These are phyloP conservation scores for Ustilago esculenta DNA, from an alignment of 1,284 basidiomycete species.

Conservation along the genomic window DNA sequence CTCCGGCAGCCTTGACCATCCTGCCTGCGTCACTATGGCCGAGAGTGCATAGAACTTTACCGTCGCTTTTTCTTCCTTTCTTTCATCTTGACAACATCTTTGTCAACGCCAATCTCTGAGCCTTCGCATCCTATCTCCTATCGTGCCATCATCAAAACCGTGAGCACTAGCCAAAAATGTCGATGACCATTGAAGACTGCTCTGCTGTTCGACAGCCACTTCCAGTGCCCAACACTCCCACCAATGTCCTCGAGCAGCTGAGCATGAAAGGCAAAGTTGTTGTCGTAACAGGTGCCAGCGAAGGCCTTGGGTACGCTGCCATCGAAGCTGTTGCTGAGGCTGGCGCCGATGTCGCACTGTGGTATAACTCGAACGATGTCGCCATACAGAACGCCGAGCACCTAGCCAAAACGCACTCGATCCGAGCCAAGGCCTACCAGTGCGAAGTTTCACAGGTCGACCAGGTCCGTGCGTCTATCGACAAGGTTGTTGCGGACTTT, in stretches of 20 bases:
- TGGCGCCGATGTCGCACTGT: slow-evolving; percentile 62
- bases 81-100: too few species aligned
- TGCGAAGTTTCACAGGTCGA: slow-evolving; percentile 52
- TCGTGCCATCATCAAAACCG: not conserved
- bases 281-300: slow-evolving; percentile 62
- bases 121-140: too few species aligned
- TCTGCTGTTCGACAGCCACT: slow-evolving; percentile 36
- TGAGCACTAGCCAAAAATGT: slow-evolving; percentile 22
- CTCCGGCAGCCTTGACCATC: too few species aligned
- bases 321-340: slow-evolving; percentile 65
- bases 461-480: slow-evolving; percentile 32
- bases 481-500: slow-evolving; percentile 52
- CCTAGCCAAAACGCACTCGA: slow-evolving; percentile 55
- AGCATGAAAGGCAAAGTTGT: slow-evolving; percentile 64
- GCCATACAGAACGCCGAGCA: slow-evolving; percentile 54
- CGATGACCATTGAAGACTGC: slow-evolving; percentile 55
- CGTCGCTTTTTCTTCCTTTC: too few species aligned
- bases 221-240: slow-evolving; percentile 43
- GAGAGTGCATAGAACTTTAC: too few species aligned
- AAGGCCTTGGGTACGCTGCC: slow-evolving; percentile 65
- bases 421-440: slow-evolving; percentile 59
- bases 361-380: slow-evolving; percentile 60
- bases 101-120: too few species aligned
- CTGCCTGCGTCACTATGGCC: too few species aligned
- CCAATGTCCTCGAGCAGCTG: slow-evolving; percentile 52